Evolutionary conservation across 139 green algal species (phyloP).

Genomic region (Eudorina sp.): DNA sequence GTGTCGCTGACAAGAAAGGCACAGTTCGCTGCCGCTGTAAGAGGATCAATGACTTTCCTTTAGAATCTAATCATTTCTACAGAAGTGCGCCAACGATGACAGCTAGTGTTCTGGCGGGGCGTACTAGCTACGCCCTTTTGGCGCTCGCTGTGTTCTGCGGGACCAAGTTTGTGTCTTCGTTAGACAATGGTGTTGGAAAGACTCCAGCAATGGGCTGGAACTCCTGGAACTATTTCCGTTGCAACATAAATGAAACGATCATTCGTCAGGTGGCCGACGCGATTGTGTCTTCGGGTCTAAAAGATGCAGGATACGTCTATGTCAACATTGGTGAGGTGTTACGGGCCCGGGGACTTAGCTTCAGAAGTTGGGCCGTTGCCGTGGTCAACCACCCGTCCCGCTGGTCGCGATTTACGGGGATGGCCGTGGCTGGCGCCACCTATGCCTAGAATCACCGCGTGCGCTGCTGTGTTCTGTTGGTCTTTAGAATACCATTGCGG

Average conservation of each 20-base stretch:
- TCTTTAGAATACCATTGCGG: too few relatives aligned
- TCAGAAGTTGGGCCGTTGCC: too few relatives aligned
- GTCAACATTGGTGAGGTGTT: conserved; percentile 65
- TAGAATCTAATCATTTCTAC: neutral
- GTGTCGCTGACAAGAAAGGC: too few relatives aligned
- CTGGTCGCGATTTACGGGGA: too few relatives aligned
- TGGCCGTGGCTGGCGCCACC: too few relatives aligned
- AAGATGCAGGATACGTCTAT: conserved; percentile 60
- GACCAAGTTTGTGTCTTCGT: neutral
- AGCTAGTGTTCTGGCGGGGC: neutral
- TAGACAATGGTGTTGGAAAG: conserved; percentile 58
- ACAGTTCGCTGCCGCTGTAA: too few relatives aligned
- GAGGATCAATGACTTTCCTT: neutral
- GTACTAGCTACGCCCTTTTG: neutral
- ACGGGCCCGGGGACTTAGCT: too few relatives aligned
- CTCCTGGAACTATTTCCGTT: conserved; percentile 62
- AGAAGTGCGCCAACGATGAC: neutral
- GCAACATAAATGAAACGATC: conserved; percentile 65
- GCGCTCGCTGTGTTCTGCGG: neutral
- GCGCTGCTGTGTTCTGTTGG: too few relatives aligned
- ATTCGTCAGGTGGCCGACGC: conserved; percentile 62
- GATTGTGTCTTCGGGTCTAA: conserved; percentile 57
- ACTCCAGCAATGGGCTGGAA: conserved; percentile 63
- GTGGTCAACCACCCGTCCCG: too few relatives aligned
- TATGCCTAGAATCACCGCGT: too few relatives aligned